phyloP scores from a whole-genome alignment of 192 early-diverging fungal genomes.

The Entomortierella lignicola region DNA sequence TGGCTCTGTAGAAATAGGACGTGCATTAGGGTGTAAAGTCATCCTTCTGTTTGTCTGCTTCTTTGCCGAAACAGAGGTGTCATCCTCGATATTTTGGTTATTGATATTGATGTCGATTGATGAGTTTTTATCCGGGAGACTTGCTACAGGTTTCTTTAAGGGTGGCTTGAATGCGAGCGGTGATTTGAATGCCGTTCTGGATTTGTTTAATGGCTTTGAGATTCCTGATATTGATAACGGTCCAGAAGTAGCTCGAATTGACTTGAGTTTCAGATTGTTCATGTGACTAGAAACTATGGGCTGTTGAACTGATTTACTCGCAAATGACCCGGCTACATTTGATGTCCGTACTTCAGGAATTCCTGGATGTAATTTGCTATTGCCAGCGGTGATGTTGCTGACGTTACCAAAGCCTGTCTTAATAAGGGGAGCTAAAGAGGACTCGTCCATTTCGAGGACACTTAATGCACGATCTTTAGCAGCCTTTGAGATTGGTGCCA shows the following conservation, averaged over 20 bases:
- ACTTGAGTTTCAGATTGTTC: conserved; percentile 38
- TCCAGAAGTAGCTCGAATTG: conserved; percentile 8
- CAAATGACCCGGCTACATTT: not conserved
- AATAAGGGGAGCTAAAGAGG: not conserved
- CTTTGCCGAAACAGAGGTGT: not conserved
- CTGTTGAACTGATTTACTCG: not conserved
- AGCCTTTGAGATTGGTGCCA: conserved; percentile 28
- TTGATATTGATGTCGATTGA: not conserved
- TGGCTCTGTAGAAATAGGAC: not conserved
- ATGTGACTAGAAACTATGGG: conserved; percentile 29
- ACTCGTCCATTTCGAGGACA: conserved; percentile 17
- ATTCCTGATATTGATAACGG: not conserved
- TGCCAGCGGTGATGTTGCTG: not conserved
- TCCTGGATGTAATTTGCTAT: not conserved
- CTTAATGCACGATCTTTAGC: conserved; percentile 15
- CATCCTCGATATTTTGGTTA: not conserved
- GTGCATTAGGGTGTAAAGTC: conserved; percentile 26
- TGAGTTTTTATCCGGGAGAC: not conserved
- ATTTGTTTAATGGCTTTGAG: not conserved
- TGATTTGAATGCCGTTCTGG: conserved; percentile 21
- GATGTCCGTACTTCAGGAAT: not conserved
- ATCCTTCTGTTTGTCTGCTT: not conserved
- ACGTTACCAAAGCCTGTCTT: not conserved
- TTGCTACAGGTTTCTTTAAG: not conserved
- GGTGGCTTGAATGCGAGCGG: conserved; percentile 32